These are phyloP conservation scores for Arabidopsis lyrata DNA, from an alignment of 441 rosid genomes.

Conservation along the genomic window DNA sequence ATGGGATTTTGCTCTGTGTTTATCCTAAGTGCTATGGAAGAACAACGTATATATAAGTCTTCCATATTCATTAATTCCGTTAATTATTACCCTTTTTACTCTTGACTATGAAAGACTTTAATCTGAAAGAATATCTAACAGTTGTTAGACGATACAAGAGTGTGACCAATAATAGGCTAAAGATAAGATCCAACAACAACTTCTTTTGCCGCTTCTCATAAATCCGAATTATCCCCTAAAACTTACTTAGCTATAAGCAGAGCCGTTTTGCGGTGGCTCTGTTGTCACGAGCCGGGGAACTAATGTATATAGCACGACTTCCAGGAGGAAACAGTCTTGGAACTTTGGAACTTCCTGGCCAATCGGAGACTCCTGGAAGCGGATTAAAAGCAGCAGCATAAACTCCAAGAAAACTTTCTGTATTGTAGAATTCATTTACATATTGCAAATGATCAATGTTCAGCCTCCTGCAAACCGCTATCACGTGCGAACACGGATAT, in stretches of 20 bases:
- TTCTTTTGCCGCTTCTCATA: background rate
- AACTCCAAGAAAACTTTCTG: background rate
- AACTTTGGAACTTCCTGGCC: background rate
- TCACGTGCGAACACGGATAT: background rate
- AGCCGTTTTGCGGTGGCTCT: background rate
- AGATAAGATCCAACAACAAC: background rate
- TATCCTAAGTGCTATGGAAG: background rate
- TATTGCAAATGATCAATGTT: background rate
- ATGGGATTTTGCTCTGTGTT: background rate
- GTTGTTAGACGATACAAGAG: background rate
- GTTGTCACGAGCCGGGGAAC: background rate
- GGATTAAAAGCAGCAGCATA: background rate
- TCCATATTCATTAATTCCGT: background rate
- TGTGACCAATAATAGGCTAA: too few relatives aligned
- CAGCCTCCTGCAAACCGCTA: background rate
- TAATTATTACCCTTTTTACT: background rate
- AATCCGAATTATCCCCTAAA: background rate
- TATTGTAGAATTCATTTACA: background rate
- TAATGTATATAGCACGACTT: background rate
- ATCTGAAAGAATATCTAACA: background rate
- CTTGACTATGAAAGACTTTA: background rate
- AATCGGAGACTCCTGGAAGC: background rate
- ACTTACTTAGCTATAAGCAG: too few relatives aligned
- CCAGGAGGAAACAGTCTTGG: background rate
- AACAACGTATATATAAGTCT: background rate